Evolutionary conservation across 495 filamentous ascomycete genomes (phyloP).

Genomic region (Sabuloglossum arenarium): DNA sequence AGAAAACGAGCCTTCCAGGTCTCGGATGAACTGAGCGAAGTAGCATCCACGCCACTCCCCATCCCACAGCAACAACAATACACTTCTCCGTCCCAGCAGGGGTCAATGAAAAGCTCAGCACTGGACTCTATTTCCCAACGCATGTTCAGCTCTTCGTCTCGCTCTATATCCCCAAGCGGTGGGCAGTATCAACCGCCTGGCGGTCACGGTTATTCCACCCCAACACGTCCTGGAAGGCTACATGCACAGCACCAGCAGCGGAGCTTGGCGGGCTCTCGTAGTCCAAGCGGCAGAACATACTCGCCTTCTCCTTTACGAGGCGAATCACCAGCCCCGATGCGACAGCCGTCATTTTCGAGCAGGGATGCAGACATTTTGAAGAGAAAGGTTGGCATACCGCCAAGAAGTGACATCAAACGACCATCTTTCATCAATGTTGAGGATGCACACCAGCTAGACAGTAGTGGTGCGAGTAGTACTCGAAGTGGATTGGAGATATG

Average conservation of each 20-base stretch:
- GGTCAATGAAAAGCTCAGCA: not conserved
- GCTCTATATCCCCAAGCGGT: conserved; percentile 4
- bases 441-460: not conserved
- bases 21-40: conserved; percentile 19
- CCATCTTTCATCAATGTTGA: not conserved
- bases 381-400: conserved; percentile 2
- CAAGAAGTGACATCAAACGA: not conserved
- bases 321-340: not conserved
- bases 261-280: conserved; percentile 1
- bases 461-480: conserved; percentile 12
- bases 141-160: conserved; percentile 3
- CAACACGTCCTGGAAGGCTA: not conserved
- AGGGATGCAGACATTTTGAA: conserved; percentile 2
- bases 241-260: conserved; percentile 9
- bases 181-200: conserved; percentile 5
- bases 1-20: conserved; percentile 46
- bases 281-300: conserved; percentile 7
- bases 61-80: conserved; percentile 2
- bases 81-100: not conserved
- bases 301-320: conserved; percentile 14
- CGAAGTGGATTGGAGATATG: conserved; percentile 10
- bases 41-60: conserved; percentile 1
- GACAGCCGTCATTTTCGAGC: not conserved
- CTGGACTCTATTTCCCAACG: not conserved
- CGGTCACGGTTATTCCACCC: conserved; percentile 7